phyloP scores from a whole-genome alignment of 2,329 filamentous ascomycete genomes.

The Trichoderma afroharzianum region DNA sequence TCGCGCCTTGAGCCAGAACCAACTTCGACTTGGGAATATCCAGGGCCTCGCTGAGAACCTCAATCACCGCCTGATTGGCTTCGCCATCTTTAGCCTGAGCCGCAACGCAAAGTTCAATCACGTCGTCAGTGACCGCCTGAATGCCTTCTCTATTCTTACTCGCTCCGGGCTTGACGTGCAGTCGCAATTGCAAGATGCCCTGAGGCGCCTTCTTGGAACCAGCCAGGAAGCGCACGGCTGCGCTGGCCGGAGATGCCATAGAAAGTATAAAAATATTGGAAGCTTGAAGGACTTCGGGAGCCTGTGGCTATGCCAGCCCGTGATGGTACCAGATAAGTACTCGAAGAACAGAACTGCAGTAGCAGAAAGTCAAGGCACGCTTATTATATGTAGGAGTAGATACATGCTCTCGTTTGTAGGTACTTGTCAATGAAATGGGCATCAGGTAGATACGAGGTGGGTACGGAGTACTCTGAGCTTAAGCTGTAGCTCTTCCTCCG shows the following conservation, averaged over 20 bases:
- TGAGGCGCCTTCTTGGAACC: conserved; percentile 44
- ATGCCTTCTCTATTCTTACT: conserved; percentile 61
- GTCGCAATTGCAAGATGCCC: conserved; percentile 55
- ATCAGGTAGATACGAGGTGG: neutral
- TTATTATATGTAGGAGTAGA: neutral
- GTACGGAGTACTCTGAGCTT: neutral
- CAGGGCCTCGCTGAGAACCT: conserved; percentile 58
- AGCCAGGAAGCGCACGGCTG: conserved; percentile 45
- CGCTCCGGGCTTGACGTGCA: conserved; percentile 65
- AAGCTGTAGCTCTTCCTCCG: neutral
- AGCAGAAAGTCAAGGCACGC: neutral
- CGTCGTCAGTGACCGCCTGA: conserved; percentile 49
- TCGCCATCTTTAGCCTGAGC: conserved; percentile 64
- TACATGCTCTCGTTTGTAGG: neutral
- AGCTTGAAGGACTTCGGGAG: neutral
- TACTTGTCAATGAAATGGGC: neutral
- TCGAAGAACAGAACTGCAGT: neutral
- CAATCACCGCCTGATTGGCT: conserved; percentile 63
- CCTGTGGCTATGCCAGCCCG: neutral
- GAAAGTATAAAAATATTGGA: neutral
- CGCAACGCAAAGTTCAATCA: conserved; percentile 62
- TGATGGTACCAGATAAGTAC: neutral
- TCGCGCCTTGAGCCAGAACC: conserved; percentile 58
- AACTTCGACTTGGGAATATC: conserved; percentile 61
- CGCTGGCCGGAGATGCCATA: conserved; percentile 31